Conservation (phyloP, 106 monocot genomes). For the Allium sativum region DNA sequence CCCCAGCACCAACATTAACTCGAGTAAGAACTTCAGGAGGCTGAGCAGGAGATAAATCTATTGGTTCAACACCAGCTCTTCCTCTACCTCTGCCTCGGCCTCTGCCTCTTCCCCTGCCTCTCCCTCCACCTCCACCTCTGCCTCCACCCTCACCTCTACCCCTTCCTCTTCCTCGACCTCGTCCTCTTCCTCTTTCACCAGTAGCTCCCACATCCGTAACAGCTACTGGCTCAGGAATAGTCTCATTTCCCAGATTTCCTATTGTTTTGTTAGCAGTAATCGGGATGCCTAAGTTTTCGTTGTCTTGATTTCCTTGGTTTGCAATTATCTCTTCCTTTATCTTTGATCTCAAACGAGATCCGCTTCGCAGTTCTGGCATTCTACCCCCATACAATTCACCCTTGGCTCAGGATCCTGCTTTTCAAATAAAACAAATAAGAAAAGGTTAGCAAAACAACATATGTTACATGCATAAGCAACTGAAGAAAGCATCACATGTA, state of each 20-base stretch:
- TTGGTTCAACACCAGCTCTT: slow-evolving; percentile 52
- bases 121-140: slow-evolving; percentile 8
- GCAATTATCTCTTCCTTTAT: neutral
- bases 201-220: neutral
- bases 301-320: slow-evolving; percentile 5
- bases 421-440: neutral
- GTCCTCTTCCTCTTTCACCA: slow-evolving; percentile 39
- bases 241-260: slow-evolving; percentile 9
- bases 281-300: neutral
- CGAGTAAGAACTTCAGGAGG: slow-evolving; percentile 47
- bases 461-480: neutral
- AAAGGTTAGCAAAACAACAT: neutral
- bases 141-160: slow-evolving; percentile 29
- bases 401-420: slow-evolving; percentile 21
- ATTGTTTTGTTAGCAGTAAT: slow-evolving; percentile 20
- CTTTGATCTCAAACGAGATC: slow-evolving; percentile 52
- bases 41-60: slow-evolving; percentile 72
- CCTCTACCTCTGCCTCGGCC: slow-evolving; percentile 78
- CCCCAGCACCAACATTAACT: slow-evolving; percentile 19
- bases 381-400: slow-evolving; percentile 84
- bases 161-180: slow-evolving; percentile 53
- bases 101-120: slow-evolving; percentile 35
- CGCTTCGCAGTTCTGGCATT: slow-evolving; percentile 98
- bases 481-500: neutral
- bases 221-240: neutral